Evolutionary conservation across 2,329 filamentous ascomycete genomes (phyloP), one percentile per base, ranked within the genome.

Genomic region (Aspergillus flavus): DNA sequence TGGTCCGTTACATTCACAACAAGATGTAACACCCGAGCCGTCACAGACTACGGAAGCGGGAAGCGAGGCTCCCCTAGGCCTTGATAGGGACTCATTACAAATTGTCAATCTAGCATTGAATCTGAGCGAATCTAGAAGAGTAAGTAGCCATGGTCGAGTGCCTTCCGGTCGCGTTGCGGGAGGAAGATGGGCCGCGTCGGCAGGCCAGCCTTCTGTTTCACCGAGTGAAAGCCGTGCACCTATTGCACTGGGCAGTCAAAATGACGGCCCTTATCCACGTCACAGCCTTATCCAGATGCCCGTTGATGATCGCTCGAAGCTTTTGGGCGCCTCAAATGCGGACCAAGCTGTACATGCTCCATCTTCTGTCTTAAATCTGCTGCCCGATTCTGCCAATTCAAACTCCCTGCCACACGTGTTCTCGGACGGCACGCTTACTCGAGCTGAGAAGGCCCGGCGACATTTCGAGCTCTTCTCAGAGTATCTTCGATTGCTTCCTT

Each of bases 61-160:
- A 14, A 58, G 61, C 26, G 68, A 67, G 59, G 56, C 69, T 50
- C 65, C 73, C 21, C 58, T 73, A 54, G 82, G 78, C 6, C 73
- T 91, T 23, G 88, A 93, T 70, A 84, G 91, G 64, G 94, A 97
- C 72, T 91, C 94, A 9, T 87, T 90, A 4, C 92, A 97, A 76
- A 96, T 98, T 67, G 93, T 98, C 48, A 93, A 93, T 72, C 91
- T 98, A 86, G 94, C 94, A 1, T 80, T 98, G 69, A 95, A 90
- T 67, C 79, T 98, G 57, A 96, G 91, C 80, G 93, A 97, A 77
- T 72, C 87, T 88, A 67, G 87, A 87, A 73, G 84, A 84, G 78
- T 91, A 83, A 65, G 87, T 80, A 76, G 86, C 82, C 77, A 85
- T 81, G 77, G 88, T 75, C 76, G 84, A 78, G 68, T 86, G 72